These are phyloP conservation scores for Kodamaea plutei DNA, from an alignment of 1,139 yeast species.

Conservation along the genomic window DNA sequence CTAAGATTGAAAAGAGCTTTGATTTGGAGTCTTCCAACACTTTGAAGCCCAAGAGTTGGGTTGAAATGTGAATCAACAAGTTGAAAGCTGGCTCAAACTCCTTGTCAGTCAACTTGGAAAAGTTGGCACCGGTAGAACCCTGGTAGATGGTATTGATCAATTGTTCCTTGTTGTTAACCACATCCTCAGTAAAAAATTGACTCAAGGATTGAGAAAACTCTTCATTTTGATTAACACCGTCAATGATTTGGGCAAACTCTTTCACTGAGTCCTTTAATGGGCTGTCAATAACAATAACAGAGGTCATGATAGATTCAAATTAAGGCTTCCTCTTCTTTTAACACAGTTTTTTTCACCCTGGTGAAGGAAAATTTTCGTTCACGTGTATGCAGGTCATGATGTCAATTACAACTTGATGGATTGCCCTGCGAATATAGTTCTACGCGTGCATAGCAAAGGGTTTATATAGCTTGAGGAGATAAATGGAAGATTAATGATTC, in stretches of 20 bases:
- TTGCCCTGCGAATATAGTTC: too few species aligned
- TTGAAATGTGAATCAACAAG: conserved; percentile 36
- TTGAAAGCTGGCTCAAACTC: conserved; percentile 47
- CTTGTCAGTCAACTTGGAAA: conserved; percentile 37
- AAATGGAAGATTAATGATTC: too few species aligned
- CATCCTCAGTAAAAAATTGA: conserved; percentile 19
- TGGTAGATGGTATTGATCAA: conserved; percentile 27
- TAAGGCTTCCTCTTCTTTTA: too few species aligned
- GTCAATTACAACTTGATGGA: neutral
- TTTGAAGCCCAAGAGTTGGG: conserved; percentile 26
- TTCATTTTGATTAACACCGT: conserved; percentile 26
- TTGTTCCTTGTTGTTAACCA: conserved; percentile 24
- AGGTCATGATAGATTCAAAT: too few species aligned
- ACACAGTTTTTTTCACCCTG: conserved; percentile 5
- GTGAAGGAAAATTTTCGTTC: conserved; percentile 11
- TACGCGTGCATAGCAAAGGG: too few species aligned
- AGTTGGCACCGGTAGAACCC: conserved; percentile 16
- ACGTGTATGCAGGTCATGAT: conserved; percentile 7
- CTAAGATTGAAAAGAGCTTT: conserved; percentile 28
- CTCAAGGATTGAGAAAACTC: conserved; percentile 28
- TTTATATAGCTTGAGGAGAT: too few species aligned
- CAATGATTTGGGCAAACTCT: conserved; percentile 41
- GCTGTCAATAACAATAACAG: conserved; percentile 46
- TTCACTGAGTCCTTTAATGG: conserved; percentile 40
- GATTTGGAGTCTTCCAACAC: conserved; percentile 27